Conservation (phyloP, 1,284 basidiomycete genomes). For the Rhodotorula sp. region DNA sequence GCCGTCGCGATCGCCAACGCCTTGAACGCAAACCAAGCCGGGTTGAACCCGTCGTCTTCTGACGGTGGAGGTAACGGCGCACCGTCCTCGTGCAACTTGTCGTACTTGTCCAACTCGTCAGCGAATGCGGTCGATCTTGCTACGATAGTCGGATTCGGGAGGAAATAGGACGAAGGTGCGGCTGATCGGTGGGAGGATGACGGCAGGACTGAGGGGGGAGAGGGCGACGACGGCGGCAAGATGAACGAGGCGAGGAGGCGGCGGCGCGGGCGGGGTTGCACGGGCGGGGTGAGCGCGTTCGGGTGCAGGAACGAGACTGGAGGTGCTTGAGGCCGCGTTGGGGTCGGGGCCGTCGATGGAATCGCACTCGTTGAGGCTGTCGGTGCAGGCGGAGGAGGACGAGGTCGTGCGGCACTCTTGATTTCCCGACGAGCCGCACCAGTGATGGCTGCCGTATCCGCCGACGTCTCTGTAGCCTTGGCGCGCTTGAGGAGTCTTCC, state of each 20-base stretch:
- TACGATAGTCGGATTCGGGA: slow-evolving; percentile 33
- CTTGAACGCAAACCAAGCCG: slow-evolving; percentile 33
- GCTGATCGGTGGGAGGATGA: neutral
- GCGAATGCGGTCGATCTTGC: slow-evolving; percentile 23
- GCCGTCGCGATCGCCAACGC: slow-evolving; percentile 33
- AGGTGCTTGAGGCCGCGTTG: neutral
- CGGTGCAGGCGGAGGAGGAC: neutral
- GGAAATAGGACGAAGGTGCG: slow-evolving; percentile 29
- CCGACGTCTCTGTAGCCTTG: slow-evolving; percentile 9
- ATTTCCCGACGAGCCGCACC: neutral
- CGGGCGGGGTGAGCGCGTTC: slow-evolving; percentile 11
- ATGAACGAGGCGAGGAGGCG: slow-evolving; percentile 13
- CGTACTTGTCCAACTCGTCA: slow-evolving; percentile 14
- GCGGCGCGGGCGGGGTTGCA: neutral
- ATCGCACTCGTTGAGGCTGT: neutral
- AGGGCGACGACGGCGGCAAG: neutral
- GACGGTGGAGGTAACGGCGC: neutral
- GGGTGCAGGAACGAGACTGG: slow-evolving; percentile 20
- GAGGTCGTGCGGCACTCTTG: neutral
- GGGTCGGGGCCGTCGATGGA: neutral
- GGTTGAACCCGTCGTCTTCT: slow-evolving; percentile 39
- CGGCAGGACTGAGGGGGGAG: neutral
- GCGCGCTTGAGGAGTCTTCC: slow-evolving; percentile 33
- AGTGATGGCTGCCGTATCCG: neutral
- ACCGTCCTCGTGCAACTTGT: slow-evolving; percentile 35